phyloP scores from a whole-genome alignment of 106 monocot genomes.

The Acanthochlamys bracteata region DNA sequence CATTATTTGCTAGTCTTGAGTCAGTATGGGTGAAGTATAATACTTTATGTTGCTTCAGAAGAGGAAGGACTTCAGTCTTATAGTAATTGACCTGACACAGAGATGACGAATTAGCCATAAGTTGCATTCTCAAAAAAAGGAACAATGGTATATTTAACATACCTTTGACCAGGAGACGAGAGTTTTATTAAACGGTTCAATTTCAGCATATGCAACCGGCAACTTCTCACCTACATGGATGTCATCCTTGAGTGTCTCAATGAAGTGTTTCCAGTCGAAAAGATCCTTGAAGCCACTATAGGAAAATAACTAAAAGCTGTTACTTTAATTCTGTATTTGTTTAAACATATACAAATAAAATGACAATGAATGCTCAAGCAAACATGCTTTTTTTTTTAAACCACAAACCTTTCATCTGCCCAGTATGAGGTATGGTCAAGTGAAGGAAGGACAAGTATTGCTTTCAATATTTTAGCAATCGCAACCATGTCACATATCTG shows the following conservation, averaged over 20 bases:
- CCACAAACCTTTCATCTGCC: conserved; percentile 80
- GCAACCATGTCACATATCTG: conserved; percentile 99
- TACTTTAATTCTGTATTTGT: background rate
- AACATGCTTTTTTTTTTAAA: too few species aligned
- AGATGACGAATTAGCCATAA: background rate
- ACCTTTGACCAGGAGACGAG: conserved; percentile 99
- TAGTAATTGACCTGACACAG: conserved; percentile 75
- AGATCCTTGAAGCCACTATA: conserved; percentile 93
- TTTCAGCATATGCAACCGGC: conserved; percentile 39
- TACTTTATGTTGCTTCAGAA: conserved; percentile 82
- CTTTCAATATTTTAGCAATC: conserved; percentile 93
- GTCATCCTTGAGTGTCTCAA: conserved; percentile 76
- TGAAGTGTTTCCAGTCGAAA: conserved; percentile 95
- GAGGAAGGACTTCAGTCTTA: conserved; percentile 66
- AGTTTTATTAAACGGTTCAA: conserved; percentile 58
- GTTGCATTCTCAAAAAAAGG: background rate
- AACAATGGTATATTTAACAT: background rate
- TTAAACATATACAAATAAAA: background rate
- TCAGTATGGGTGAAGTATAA: conserved; percentile 92
- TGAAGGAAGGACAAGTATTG: conserved; percentile 88
- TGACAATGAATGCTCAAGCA: background rate
- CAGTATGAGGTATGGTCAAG: conserved; percentile 92
- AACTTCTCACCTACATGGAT: conserved; percentile 67
- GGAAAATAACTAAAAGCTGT: background rate
- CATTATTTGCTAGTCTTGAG: conserved; percentile 93